Percentiles rank a stretch among this genome's conserved stretches.
phyloP scores from a whole-genome alignment of 176 grass and related monocot species.

The Avena atlantica region DNA sequence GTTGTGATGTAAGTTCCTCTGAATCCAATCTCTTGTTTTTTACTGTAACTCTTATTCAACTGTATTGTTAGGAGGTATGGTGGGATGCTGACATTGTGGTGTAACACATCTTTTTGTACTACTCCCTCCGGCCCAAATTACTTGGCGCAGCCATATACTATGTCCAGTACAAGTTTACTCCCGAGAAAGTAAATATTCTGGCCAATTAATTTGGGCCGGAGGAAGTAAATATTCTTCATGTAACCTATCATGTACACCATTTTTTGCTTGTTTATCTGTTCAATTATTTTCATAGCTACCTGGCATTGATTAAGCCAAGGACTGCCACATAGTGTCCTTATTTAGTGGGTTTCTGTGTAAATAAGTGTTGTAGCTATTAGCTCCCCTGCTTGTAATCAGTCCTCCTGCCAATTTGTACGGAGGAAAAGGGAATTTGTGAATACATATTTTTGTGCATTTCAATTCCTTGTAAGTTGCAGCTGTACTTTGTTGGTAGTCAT shows the following conservation, averaged over 20 bases:
- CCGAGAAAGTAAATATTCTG: too few species aligned
- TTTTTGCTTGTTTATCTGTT: background rate
- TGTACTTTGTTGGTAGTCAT: slow-evolving; percentile 19
- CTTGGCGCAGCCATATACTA: too few species aligned
- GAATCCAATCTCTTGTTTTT: slow-evolving; percentile 47
- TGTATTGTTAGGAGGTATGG: slow-evolving; percentile 44
- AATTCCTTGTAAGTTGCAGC: slow-evolving; percentile 21
- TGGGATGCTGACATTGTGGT: slow-evolving; percentile 30
- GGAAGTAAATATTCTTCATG: slow-evolving; percentile 22
- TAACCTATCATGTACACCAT: slow-evolving; percentile 49
- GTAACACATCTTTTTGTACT: slow-evolving; percentile 50
- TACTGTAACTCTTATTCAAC: slow-evolving; percentile 32
- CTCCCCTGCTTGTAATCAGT: slow-evolving; percentile 44
- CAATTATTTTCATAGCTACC: slow-evolving; percentile 30
- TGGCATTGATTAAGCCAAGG: slow-evolving; percentile 40
- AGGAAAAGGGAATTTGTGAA: slow-evolving; percentile 29
- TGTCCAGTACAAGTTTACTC: too few species aligned
- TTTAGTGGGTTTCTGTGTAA: slow-evolving; percentile 29
- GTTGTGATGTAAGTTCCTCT: slow-evolving; percentile 71
- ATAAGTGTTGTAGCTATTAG: slow-evolving; percentile 16
- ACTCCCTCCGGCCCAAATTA: too few species aligned
- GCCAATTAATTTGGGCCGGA: too few species aligned
- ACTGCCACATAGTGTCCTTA: slow-evolving; percentile 39
- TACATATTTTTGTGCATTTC: slow-evolving; percentile 33
- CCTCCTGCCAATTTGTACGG: slow-evolving; percentile 28